These are phyloP conservation scores for Beta lomatogona DNA, from an alignment of 179 eudicot species.

Conservation along the genomic window DNA sequence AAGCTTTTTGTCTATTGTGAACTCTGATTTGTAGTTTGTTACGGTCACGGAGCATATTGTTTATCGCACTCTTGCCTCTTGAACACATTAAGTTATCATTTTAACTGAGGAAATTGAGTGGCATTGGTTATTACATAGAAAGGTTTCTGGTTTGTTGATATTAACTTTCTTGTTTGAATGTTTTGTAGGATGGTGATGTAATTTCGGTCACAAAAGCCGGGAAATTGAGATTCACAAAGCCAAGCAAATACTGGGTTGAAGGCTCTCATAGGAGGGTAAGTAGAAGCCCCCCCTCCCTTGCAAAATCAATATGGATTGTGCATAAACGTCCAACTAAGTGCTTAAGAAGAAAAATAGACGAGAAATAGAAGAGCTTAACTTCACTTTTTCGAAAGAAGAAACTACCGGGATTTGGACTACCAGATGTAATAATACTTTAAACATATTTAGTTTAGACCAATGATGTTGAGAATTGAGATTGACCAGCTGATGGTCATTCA, in stretches of 20 bases:
- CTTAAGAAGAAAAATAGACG: background rate
- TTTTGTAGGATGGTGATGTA: conserved; percentile 71
- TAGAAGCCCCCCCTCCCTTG: background rate
- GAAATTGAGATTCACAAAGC: conserved; percentile 65
- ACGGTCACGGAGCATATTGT: no score
- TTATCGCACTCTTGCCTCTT: background rate
- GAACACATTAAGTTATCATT: background rate
- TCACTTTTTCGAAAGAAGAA: no score
- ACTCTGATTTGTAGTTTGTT: background rate
- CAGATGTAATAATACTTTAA: no score
- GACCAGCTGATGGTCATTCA: background rate
- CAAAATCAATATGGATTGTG: background rate
- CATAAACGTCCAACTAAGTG: background rate
- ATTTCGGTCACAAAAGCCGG: conserved; percentile 79
- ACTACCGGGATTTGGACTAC: background rate
- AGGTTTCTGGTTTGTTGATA: background rate
- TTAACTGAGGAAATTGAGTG: background rate
- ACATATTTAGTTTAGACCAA: no score
- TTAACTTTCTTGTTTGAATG: conserved; percentile 5
- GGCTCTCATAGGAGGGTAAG: conserved; percentile 89
- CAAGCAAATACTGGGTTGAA: conserved; percentile 95
- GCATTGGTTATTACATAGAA: background rate
- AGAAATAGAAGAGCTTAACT: no score
- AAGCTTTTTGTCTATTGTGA: background rate
- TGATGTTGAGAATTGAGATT: no score